These are phyloP conservation scores for Leucaena leucocephala DNA, from an alignment of 306 rosid species.

Conservation along the genomic window DNA sequence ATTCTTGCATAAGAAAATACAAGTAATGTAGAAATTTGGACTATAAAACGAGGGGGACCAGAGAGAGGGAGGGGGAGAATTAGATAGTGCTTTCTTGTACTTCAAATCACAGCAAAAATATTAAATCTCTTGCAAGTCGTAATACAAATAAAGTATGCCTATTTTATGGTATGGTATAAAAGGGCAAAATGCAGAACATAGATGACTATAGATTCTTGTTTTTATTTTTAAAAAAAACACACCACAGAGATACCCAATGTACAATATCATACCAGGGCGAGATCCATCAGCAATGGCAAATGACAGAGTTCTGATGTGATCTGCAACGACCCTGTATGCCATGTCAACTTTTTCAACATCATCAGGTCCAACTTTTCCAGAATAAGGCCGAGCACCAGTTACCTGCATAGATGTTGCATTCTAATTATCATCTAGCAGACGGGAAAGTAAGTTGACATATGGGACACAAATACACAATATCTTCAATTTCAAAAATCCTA, in stretches of 20 bases:
- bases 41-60: background rate
- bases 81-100: slow-evolving; percentile 11
- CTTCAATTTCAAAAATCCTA: background rate
- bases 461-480: background rate
- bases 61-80: background rate
- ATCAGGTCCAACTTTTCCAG: slow-evolving; percentile 87
- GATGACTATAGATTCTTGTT: background rate
- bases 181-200: slow-evolving; percentile 9
- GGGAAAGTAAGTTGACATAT: background rate
- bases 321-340: slow-evolving; percentile 92
- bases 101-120: background rate
- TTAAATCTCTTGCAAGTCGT: slow-evolving; percentile 9
- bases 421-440: background rate
- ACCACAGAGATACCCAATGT: slow-evolving; percentile 18
- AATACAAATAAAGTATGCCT: slow-evolving; percentile 21
- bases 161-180: background rate
- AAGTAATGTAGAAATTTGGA: slow-evolving; percentile 11
- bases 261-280: slow-evolving; percentile 74
- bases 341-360: slow-evolving; percentile 87
- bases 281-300: slow-evolving; percentile 98
- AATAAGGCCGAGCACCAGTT: slow-evolving; percentile 85
- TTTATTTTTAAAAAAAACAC: background rate
- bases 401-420: slow-evolving; percentile 53
- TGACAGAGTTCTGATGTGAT: slow-evolving; percentile 74
- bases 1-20: background rate